Conservation (phyloP, 345 rosid species). For the Melaleuca quinquenervia region DNA sequence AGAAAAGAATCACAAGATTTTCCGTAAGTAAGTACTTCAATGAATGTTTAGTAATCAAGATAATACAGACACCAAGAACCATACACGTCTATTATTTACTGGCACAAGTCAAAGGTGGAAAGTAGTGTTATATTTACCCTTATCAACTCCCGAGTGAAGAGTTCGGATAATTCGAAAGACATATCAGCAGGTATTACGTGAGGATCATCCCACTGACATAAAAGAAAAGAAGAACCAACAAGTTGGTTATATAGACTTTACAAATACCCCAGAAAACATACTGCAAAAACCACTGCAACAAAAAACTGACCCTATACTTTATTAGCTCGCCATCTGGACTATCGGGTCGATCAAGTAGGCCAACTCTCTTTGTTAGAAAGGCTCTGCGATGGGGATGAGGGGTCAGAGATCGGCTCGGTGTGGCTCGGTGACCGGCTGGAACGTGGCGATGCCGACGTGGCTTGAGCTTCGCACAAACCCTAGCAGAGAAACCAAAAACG, state of each 20-base stretch:
- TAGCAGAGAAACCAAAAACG: too few relatives aligned
- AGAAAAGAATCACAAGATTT: not conserved
- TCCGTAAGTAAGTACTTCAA: not conserved
- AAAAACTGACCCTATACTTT: slow-evolving; percentile 58
- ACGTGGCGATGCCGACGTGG: too few relatives aligned
- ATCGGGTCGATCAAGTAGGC: slow-evolving; percentile 62
- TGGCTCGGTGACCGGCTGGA: too few relatives aligned
- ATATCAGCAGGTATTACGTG: slow-evolving; percentile 72
- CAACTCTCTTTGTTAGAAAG: slow-evolving; percentile 62
- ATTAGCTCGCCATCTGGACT: slow-evolving; percentile 65
- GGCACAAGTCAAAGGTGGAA: not conserved
- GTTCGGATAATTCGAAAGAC: slow-evolving; percentile 86
- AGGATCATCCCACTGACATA: slow-evolving; percentile 86
- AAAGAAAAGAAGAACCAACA: not conserved
- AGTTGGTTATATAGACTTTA: not conserved
- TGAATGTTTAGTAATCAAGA: not conserved
- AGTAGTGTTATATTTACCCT: slow-evolving; percentile 33
- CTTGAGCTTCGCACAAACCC: too few relatives aligned
- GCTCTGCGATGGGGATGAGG: too few relatives aligned
- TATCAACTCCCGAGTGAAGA: slow-evolving; percentile 79
- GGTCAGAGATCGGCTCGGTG: too few relatives aligned
- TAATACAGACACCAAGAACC: not conserved
- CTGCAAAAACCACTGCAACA: not conserved
- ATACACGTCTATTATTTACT: not conserved
- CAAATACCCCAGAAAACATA: not conserved